Percentiles rank a stretch among this genome's conserved stretches.
phyloP scores from a whole-genome alignment of 345 rosid species.

The Lepidium aucheri region DNA sequence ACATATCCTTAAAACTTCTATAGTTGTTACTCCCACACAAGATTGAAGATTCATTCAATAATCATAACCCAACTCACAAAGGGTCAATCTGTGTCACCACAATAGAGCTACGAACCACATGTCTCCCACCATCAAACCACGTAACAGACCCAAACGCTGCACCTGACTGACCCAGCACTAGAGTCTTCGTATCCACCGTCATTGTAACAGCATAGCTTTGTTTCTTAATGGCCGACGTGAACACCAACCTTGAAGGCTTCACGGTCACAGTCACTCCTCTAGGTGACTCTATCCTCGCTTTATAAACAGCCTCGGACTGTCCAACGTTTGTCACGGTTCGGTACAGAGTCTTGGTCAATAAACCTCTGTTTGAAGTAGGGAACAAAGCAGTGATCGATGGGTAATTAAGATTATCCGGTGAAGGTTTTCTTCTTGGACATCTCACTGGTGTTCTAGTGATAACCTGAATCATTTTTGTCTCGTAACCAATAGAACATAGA shows the following conservation, averaged over 20 bases:
- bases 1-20: neutral
- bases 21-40: neutral
- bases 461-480: constrained; percentile 53
- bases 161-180: constrained; percentile 43
- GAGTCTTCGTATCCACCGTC: constrained; percentile 32
- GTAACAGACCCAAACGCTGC: constrained; percentile 56
- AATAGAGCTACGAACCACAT: constrained; percentile 50
- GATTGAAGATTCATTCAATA: neutral
- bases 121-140: constrained; percentile 58
- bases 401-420: constrained; percentile 62
- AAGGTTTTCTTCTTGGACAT: constrained; percentile 48
- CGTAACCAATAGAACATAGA: constrained; percentile 59
- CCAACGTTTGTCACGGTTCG: constrained; percentile 67
- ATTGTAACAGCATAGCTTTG: constrained; percentile 43
- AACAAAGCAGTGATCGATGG: constrained; percentile 59
- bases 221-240: constrained; percentile 36
- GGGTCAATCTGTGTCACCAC: constrained; percentile 45
- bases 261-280: constrained; percentile 43
- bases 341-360: constrained; percentile 33
- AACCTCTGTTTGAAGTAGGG: constrained; percentile 27
- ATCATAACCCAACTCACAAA: constrained; percentile 27
- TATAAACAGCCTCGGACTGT: constrained; percentile 27
- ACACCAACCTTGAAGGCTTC: constrained; percentile 42
- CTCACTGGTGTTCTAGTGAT: constrained; percentile 43
- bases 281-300: constrained; percentile 34